Evolutionary conservation across 768 basidiomycete species (phyloP).

Genomic region (Dioszegia hungarica): DNA sequence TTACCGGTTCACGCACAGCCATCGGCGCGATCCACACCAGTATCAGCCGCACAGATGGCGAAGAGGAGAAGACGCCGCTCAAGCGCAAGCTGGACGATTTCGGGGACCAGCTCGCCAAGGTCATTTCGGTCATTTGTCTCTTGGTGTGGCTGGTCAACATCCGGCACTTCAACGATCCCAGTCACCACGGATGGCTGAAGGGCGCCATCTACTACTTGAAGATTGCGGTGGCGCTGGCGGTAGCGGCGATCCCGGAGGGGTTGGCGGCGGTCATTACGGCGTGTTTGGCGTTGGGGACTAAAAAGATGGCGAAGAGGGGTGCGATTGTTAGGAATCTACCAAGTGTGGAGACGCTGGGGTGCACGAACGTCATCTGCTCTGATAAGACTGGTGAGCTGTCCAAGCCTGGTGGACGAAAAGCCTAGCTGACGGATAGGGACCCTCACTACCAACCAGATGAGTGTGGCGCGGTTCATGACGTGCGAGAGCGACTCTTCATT

Average conservation of each 20-base stretch:
- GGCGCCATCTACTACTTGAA: slow-evolving; percentile 99
- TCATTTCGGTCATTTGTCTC: slow-evolving; percentile 93
- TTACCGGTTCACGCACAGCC: slow-evolving; percentile 79
- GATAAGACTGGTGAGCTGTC: slow-evolving; percentile 82
- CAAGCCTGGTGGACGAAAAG: too few species aligned
- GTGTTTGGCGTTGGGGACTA: slow-evolving; percentile 90
- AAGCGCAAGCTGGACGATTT: slow-evolving; percentile 98
- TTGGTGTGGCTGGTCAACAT: slow-evolving; percentile 98
- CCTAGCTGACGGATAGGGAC: too few species aligned
- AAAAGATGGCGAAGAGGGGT: slow-evolving; percentile 99
- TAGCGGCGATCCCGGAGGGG: slow-evolving; percentile 97
- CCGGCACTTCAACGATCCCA: slow-evolving; percentile 91
- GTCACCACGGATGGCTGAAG: slow-evolving; percentile 82
- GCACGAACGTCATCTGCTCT: slow-evolving; percentile 97
- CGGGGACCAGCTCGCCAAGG: slow-evolving; percentile 93
- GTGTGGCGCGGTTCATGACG: slow-evolving; percentile 80
- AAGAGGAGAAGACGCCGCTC: slow-evolving; percentile 92
- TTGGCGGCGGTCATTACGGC: slow-evolving; percentile 98
- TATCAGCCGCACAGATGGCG: slow-evolving; percentile 67
- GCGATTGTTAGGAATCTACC: slow-evolving; percentile 95
- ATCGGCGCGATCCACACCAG: slow-evolving; percentile 97
- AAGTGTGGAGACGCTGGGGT: slow-evolving; percentile 93
- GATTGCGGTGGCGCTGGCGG: slow-evolving; percentile 97
- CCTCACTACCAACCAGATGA: slow-evolving; percentile 95
- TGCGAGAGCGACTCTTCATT: slow-evolving; percentile 58